Evolutionary conservation across 2,329 filamentous ascomycete species (phyloP), one percentile per base, ranked within the genome.

Genomic region (Lecanoromycetidae sp.): DNA sequence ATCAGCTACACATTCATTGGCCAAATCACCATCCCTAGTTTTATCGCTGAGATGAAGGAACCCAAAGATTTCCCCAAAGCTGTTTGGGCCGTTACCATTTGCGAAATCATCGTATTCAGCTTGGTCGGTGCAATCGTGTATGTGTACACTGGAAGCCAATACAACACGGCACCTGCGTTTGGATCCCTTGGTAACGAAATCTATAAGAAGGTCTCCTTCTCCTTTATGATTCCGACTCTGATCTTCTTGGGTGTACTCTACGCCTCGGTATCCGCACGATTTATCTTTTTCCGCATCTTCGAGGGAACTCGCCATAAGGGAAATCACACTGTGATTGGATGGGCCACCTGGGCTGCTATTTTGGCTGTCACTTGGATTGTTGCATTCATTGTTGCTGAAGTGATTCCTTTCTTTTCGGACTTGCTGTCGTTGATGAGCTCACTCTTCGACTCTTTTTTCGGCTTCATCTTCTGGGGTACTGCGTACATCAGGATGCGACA

Each of bases 1-100:
- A 95, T 95, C 60, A 86, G 81, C 66, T 95, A 94, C 63, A 94
- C 88, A 0, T 94, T 95, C 61, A 94, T 95, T 56, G 88, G 88
- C 0, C 88, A 95, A 62, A 94, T 94, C 57, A 94, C 88, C 0
- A 73, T 95, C 12, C 88, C 88, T 0, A 90, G 84, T 56, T 95
- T 95, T 68, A 95, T 95, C 54, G 87, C 88, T 3, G 88, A 95
- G 65, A 95, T 95, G 88, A 84, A 75, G 60, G 70, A 79, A 38
- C 77, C 74, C 1, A 79, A 76, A 48, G 88, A 95, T 56, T 95
- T 95, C 60, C 87, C 87, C 57, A 95, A 95, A 66, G 86, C 88
- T 2, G 76, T 95, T 1, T 94, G 87, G 78, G 82, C 82, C 2
- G 87, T 93, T 52, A 94, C 88, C 9, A 84, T 94, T 54, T 82